Evolutionary conservation across 257 asterid genomes (phyloP), one percentile per base, ranked within the genome.

Genomic region (Anisodus acutangulus): DNA sequence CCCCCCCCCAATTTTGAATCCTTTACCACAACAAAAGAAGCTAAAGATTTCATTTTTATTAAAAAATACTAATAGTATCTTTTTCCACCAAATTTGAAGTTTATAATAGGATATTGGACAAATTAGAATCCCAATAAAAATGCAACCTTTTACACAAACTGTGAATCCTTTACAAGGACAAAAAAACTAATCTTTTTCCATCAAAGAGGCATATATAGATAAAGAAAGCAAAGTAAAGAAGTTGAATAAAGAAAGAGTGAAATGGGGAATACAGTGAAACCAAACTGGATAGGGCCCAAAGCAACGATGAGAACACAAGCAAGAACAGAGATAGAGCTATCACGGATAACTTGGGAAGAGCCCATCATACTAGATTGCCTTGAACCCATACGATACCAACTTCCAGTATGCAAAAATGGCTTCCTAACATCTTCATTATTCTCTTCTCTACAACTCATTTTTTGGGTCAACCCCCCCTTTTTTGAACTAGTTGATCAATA

Each of bases 401-500:
- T 94, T 83, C 97, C 98, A 3, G 97, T 94, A 22, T 94, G 97
- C 83, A 85, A 86, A 31, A 94, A 93, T 63, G 98, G 98, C 90
- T 94, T 93, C 94, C 90, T 85, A 92, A 93, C 95, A 79, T 93
- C 98, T 3, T 79, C 90, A 4, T 79, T 87, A 66, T 83, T 84
- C 5, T 91, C 98, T 31, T 95, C 97, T 85, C 96, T 88, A 88
- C 90, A 94, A 92, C 98, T 95, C 98, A 94, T 95, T 16, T 85
- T 15, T 26, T 41, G 17, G 17, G 66, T 59, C 66, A 59, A 59
- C 31, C 26, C 66, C n/a, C n/a, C n/a, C n/a, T n/a, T n/a, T n/a
- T 22, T 22, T 22, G 26, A 22, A 22, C 26, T 22, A 22, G 4
- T 2, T 16, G 26, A 1, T 16, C 7, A 0, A 19, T 4, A 19